These are phyloP conservation scores for Hemileccinum impolitum DNA, from an alignment of 768 basidiomycete genomes.

Conservation along the genomic window DNA sequence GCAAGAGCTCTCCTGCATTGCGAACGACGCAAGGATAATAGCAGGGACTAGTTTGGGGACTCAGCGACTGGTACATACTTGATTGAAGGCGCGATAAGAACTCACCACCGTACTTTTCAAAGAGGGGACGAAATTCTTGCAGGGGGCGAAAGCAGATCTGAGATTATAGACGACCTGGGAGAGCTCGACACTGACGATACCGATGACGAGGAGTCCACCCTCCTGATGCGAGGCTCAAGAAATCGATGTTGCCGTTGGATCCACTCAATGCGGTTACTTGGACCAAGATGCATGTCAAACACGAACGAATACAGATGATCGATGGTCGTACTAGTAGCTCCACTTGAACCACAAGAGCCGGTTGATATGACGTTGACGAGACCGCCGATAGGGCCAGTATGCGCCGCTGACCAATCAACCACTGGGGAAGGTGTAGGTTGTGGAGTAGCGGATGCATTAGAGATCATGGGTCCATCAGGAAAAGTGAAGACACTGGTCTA, in stretches of 20 bases:
- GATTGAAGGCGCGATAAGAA: neutral
- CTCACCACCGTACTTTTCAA: conserved; percentile 50
- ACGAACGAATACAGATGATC: no score
- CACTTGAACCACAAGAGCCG: no score
- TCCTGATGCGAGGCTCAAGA: conserved; percentile 57
- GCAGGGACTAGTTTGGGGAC: conserved; percentile 51
- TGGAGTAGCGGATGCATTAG: neutral
- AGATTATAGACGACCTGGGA: conserved; percentile 44
- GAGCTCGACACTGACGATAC: conserved; percentile 32
- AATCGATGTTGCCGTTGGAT: conserved; percentile 24
- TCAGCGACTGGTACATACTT: neutral
- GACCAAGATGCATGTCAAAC: no score
- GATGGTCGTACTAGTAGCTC: no score
- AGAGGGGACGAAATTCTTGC: conserved; percentile 45
- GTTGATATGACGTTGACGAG: conserved; percentile 24
- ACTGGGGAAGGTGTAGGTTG: neutral
- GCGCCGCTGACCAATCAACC: neutral
- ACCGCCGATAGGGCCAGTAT: conserved; percentile 8
- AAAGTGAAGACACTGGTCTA: no score
- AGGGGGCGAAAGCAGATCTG: conserved; percentile 57
- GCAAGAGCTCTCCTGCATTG: conserved; percentile 86
- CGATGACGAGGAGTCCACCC: conserved; percentile 73
- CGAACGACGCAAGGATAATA: conserved; percentile 80
- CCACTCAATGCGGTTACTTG: no score
- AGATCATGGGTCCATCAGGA: no score